These are phyloP conservation scores for Exophiala lecanii-corni DNA, from an alignment of 2,329 filamentous ascomycete species.

Conservation along the genomic window DNA sequence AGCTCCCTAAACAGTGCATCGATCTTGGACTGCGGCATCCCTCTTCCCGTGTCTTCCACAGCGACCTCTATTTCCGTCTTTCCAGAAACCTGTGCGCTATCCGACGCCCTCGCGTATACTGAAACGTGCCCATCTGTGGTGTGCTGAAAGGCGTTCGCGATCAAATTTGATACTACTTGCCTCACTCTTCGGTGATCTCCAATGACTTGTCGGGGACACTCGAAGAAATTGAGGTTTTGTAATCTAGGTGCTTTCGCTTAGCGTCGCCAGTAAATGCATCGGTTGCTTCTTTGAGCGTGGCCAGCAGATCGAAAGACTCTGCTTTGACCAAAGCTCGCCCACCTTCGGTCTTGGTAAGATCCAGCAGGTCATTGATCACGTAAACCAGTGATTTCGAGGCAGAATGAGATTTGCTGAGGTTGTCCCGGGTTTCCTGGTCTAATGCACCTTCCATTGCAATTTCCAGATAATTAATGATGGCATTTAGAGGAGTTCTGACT, in stretches of 20 bases:
- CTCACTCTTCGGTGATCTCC: slow-evolving; percentile 77
- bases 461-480: slow-evolving; percentile 91
- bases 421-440: slow-evolving; percentile 78
- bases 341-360: slow-evolving; percentile 83
- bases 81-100: slow-evolving; percentile 38
- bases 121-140: slow-evolving; percentile 64
- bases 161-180: slow-evolving; percentile 76
- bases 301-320: slow-evolving; percentile 68
- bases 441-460: slow-evolving; percentile 79
- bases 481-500: slow-evolving; percentile 83
- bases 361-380: slow-evolving; percentile 86
- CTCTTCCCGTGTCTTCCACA: slow-evolving; percentile 69
- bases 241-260: slow-evolving; percentile 67
- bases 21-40: slow-evolving; percentile 54
- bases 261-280: slow-evolving; percentile 70
- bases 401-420: slow-evolving; percentile 77
- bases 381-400: slow-evolving; percentile 90
- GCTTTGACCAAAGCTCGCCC: slow-evolving; percentile 74
- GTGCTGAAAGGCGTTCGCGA: slow-evolving; percentile 78
- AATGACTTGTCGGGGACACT: slow-evolving; percentile 64
- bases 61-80: slow-evolving; percentile 65
- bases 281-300: slow-evolving; percentile 71
- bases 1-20: slow-evolving; percentile 59
- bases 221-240: slow-evolving; percentile 62
- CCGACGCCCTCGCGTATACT: slow-evolving; percentile 62